phyloP scores from a whole-genome alignment of 345 rosid species.

The Passiflora organensis region DNA sequence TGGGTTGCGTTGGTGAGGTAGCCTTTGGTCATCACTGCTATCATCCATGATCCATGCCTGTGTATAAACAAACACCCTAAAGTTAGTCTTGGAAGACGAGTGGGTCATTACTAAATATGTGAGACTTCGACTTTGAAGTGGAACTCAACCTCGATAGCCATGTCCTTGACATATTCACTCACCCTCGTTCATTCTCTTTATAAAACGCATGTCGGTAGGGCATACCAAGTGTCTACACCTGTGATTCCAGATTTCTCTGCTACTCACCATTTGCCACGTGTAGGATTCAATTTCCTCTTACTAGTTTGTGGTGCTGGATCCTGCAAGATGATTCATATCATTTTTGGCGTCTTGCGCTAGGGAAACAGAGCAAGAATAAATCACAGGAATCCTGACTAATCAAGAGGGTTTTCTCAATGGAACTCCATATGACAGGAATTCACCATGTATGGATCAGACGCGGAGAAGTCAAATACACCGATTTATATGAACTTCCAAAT shows the following conservation, averaged over 20 bases:
- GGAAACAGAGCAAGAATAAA: no score
- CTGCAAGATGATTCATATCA: no score
- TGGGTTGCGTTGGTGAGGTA: slow-evolving; percentile 45
- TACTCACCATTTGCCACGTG: slow-evolving; percentile 22
- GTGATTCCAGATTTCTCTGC: neutral
- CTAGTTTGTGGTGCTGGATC: slow-evolving; percentile 37
- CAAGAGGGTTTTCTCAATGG: no score
- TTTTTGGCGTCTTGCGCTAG: no score
- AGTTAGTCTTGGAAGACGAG: no score
- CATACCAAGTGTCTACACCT: neutral
- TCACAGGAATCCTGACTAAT: no score
- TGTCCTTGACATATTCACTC: slow-evolving; percentile 2
- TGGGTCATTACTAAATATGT: no score
- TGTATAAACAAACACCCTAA: neutral
- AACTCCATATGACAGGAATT: no score
- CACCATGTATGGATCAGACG: no score
- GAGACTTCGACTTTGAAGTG: neutral
- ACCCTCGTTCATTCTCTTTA: no score
- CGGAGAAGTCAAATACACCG: no score
- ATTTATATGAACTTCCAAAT: no score
- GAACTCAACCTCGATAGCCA: slow-evolving; percentile 52
- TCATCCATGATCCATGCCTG: slow-evolving; percentile 75
- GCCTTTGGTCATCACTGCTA: slow-evolving; percentile 45
- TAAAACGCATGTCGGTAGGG: neutral
- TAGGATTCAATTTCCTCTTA: slow-evolving; percentile 8